Base-by-base conservation (phyloP, 352 stramenopile genomes). In the Globisporangium yorkense region DNA sequence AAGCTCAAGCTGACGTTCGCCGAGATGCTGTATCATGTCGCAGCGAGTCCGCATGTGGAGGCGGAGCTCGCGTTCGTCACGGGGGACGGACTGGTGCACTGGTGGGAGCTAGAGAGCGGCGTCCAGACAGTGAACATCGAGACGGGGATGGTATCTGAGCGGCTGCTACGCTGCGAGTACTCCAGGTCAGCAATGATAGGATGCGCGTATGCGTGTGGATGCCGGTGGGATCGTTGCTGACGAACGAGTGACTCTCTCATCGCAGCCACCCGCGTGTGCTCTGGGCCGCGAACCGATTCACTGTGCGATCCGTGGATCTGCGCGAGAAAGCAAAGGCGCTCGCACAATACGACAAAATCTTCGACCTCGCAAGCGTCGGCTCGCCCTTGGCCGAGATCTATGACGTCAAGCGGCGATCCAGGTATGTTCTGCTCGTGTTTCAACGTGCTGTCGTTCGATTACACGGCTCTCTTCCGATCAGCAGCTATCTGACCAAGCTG, bases 181-280 rank as follows among this genome's bases (percentile, higher is more conserved):
- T 76, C 78, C 10, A 89, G 80, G 82, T 92, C 65, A 10, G 61
- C 35, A 3, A 12, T 51, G 3, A 31, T 33, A 40, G 33, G 3
- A 39, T 18, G 12, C 29, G 15, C 5, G 29, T 21, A 20, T 16
- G 12, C 12, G 37, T 12, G 33, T 43, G 24, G 10, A 18, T 15
- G 35, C 9, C 10, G 18, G 15, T n/a, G 15, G 10, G 9, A 51
- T 16, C 16, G 21, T 16, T 12, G 5, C 21, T 65, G 18, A 50
- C 37, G 5, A 46, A 21, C 24, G 12, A 18, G 37, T 1, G 44
- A 20, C 12, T 37, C 15, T 7, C 12, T 44, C 24, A 2, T 47
- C 51, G 2, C 54, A 92, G 83, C 31, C 80, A 93, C 44, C 83
- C 83, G 6, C 74, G 80, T 27, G 83, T 93, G 20, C 61, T 93